phyloP scores from a whole-genome alignment of 805 yeast genomes.

The Metschnikowia hibisci region DNA sequence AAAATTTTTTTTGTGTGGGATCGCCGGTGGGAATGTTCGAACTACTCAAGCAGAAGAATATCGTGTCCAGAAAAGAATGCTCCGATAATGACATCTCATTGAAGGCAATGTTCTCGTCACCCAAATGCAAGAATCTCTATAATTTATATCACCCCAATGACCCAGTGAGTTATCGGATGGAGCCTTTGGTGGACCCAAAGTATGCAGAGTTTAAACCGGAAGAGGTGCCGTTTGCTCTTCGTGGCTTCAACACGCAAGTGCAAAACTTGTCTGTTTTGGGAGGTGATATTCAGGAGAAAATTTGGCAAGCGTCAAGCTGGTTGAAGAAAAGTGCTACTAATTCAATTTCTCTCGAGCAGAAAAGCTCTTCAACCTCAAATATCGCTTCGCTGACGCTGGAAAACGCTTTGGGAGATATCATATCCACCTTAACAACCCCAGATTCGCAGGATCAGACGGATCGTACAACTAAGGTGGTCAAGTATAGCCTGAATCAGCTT shows the following conservation, averaged over 20 bases:
- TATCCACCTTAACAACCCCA: conserved; percentile 23
- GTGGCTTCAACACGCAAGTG: conserved; percentile 49
- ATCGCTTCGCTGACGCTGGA: conserved; percentile 19
- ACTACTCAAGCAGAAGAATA: conserved; percentile 59
- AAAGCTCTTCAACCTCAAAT: conserved; percentile 13
- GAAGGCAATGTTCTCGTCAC: conserved; percentile 32
- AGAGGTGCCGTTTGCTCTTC: conserved; percentile 51
- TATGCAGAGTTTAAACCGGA: conserved; percentile 52
- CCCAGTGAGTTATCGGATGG: conserved; percentile 85
- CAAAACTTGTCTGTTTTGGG: conserved; percentile 39
- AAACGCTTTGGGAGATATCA: conserved; percentile 40
- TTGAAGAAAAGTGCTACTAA: conserved; percentile 9
- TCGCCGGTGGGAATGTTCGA: conserved; percentile 89
- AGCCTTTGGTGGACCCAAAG: conserved; percentile 64
- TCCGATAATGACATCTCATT: conserved; percentile 9
- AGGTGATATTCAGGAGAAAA: conserved; percentile 34
- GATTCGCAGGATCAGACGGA: conserved; percentile 18
- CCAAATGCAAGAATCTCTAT: conserved; percentile 64
- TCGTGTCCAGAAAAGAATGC: conserved; percentile 40
- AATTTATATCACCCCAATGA: conserved; percentile 89
- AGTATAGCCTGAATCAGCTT: conserved; percentile 28
- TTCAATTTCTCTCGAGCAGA: background rate
- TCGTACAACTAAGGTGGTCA: conserved; percentile 22
- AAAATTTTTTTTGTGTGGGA: conserved; percentile 75
- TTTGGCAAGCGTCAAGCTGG: conserved; percentile 39